A percentile compares a stretch with the other conserved stretches of the same genome.
These are phyloP conservation scores for Alternaria viburni DNA, from an alignment of 2,329 filamentous ascomycete species.

Conservation along the genomic window DNA sequence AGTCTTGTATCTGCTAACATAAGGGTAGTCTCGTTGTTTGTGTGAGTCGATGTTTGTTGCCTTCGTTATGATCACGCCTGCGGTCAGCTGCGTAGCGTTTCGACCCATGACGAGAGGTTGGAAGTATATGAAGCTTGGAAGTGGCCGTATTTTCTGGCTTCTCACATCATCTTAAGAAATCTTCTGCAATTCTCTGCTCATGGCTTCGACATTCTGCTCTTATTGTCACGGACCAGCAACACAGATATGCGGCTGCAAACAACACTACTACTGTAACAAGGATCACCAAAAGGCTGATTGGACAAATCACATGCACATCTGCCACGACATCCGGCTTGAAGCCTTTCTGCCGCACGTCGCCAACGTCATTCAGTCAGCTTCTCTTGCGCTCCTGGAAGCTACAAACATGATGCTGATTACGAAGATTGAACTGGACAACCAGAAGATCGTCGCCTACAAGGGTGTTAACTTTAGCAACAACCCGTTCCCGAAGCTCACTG, in stretches of 20 bases:
- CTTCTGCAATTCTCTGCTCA: background rate
- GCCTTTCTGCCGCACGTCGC: background rate
- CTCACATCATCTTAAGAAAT: background rate
- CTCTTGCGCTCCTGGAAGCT: background rate
- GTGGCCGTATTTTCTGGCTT: background rate
- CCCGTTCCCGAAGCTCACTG: background rate
- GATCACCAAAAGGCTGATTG: background rate
- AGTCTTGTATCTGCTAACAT: too few species aligned
- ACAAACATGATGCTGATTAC: background rate
- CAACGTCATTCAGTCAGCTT: background rate
- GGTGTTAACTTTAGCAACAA: background rate
- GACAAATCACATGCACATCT: background rate
- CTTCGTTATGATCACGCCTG: background rate
- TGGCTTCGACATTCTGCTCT: background rate
- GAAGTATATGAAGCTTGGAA: background rate
- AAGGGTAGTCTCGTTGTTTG: background rate
- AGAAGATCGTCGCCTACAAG: background rate
- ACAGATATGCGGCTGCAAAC: background rate
- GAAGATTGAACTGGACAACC: background rate
- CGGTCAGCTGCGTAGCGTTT: background rate
- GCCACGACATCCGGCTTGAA: background rate
- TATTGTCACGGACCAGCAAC: background rate
- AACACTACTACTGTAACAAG: background rate
- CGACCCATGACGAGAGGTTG: background rate
- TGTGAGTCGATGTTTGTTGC: background rate